Conservation (phyloP, 2,329 filamentous ascomycete species). For the Raffaelea deltoideospora region DNA sequence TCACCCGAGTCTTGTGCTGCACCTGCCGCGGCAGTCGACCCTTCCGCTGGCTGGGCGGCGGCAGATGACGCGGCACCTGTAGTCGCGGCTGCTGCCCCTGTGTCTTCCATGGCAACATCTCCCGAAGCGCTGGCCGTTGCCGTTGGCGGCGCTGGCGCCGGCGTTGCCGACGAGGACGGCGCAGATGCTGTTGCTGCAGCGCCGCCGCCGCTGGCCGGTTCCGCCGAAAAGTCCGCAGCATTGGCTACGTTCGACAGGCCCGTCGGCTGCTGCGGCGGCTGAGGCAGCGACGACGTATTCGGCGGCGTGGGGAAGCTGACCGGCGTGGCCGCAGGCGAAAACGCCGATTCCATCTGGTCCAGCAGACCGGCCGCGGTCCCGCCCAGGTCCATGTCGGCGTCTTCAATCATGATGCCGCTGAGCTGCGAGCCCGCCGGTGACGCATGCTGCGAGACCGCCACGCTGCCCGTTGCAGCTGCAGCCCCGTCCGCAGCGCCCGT, state of each 20-base stretch:
- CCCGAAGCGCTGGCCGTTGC: neutral
- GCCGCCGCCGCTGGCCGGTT: constrained; percentile 12
- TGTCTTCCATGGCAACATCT: constrained; percentile 33
- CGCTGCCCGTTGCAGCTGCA: constrained; percentile 11
- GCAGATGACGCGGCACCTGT: constrained; percentile 5
- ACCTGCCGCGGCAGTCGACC: constrained; percentile 4
- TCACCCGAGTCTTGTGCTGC: constrained; percentile 25
- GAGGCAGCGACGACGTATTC: no score
- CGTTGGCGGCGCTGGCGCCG: constrained; percentile 11
- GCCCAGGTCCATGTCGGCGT: constrained; percentile 50
- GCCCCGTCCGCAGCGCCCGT: constrained; percentile 4
- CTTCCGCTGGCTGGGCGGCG: constrained; percentile 19
- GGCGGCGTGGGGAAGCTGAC: constrained; percentile 38
- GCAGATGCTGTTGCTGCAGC: constrained; percentile 15
- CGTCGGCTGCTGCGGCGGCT: constrained; percentile 9
- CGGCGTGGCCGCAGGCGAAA: constrained; percentile 45
- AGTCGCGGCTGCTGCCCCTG: constrained; percentile 12
- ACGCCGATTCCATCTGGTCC: constrained; percentile 51
- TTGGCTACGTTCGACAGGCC: constrained; percentile 42
- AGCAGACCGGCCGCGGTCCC: constrained; percentile 49
- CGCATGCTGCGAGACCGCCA: constrained; percentile 32
- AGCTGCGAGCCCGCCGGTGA: constrained; percentile 41
- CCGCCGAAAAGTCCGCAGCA: constrained; percentile 31
- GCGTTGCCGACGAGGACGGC: constrained; percentile 4
- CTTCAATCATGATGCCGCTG: constrained; percentile 39